A percentile compares a stretch with the other conserved stretches of the same genome.
These are phyloP conservation scores for Aureobasidium sp. DNA, from an alignment of 2,329 filamentous ascomycete genomes.

Conservation along the genomic window DNA sequence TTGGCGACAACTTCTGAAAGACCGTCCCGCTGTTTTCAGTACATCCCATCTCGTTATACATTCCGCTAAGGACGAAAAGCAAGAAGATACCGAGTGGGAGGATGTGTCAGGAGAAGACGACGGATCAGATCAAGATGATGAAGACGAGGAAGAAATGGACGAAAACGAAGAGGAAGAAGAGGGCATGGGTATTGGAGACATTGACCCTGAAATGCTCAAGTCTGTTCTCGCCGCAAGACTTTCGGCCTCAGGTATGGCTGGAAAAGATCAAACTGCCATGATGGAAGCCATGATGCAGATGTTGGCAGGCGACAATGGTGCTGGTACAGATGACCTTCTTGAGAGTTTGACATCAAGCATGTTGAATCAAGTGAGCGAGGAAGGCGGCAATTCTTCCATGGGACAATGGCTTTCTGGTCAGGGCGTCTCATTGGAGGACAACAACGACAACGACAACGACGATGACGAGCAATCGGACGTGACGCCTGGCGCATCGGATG, in stretches of 20 bases:
- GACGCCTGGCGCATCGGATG: not conserved
- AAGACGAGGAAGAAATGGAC: slow-evolving; percentile 19
- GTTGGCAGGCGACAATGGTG: slow-evolving; percentile 33
- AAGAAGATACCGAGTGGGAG: slow-evolving; percentile 6
- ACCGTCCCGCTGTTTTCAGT: slow-evolving; percentile 19
- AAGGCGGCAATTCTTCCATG: slow-evolving; percentile 23
- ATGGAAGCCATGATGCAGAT: slow-evolving; percentile 39
- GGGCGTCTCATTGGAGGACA: slow-evolving; percentile 23
- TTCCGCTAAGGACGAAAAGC: slow-evolving; percentile 9
- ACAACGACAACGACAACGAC: slow-evolving; percentile 21
- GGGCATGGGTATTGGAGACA: slow-evolving; percentile 19
- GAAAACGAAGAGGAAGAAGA: slow-evolving; percentile 20
- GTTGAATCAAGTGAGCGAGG: slow-evolving; percentile 29
- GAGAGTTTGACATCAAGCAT: slow-evolving; percentile 36
- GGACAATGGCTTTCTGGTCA: slow-evolving; percentile 28
- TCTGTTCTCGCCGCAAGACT: slow-evolving; percentile 26
- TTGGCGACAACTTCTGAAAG: slow-evolving; percentile 36
- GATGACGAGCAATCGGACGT: slow-evolving; percentile 23
- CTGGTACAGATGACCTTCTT: slow-evolving; percentile 35
- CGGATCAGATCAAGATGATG: slow-evolving; percentile 16
- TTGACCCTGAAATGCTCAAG: slow-evolving; percentile 35
- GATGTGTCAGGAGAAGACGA: slow-evolving; percentile 8
- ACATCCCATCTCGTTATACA: slow-evolving; percentile 5
- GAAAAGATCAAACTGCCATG: slow-evolving; percentile 36
- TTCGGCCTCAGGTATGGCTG: slow-evolving; percentile 27